phyloP scores from a whole-genome alignment of 768 basidiomycete species.

The Royoungia palumana region DNA sequence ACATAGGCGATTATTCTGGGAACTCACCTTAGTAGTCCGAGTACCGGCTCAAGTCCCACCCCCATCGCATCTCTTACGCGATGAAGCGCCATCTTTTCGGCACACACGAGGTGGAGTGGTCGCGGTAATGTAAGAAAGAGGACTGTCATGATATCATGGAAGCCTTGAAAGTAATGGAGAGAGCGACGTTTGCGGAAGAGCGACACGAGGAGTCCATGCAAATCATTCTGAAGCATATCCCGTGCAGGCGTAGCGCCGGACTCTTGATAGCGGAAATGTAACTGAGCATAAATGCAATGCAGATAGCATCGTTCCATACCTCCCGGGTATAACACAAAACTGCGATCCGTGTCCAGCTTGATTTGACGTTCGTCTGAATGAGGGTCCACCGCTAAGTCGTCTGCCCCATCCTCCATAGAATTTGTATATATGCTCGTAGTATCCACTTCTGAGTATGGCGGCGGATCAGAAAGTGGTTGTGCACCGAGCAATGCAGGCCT shows the following conservation, averaged over 20 bases:
- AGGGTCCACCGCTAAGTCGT: constrained; percentile 12
- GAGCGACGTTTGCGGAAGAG: constrained; percentile 70
- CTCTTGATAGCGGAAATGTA: constrained; percentile 13
- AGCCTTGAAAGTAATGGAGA: constrained; percentile 87
- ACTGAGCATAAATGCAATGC: constrained; percentile 11
- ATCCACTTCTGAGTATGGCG: constrained; percentile 26
- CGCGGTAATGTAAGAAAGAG: constrained; percentile 69
- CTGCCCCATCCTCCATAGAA: neutral
- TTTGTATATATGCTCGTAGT: constrained; percentile 2
- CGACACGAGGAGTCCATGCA: constrained; percentile 70
- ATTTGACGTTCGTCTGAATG: constrained; percentile 88
- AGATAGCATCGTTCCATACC: constrained; percentile 43
- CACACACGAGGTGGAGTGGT: constrained; percentile 56
- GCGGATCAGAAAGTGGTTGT: constrained; percentile 40
- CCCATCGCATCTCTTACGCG: constrained; percentile 86
- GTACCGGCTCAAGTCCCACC: constrained; percentile 73
- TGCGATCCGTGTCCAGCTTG: constrained; percentile 83
- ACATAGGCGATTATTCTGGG: neutral
- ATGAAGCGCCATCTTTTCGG: constrained; percentile 32
- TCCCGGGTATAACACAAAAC: constrained; percentile 90
- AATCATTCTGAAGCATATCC: constrained; percentile 57
- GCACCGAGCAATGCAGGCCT: constrained; percentile 31
- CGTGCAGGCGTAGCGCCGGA: constrained; percentile 22
- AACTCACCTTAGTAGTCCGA: constrained; percentile 69
- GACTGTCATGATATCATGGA: constrained; percentile 89